Conservation (phyloP, 164 flowering plant genomes). For the Dillenia suffruticosa region DNA sequence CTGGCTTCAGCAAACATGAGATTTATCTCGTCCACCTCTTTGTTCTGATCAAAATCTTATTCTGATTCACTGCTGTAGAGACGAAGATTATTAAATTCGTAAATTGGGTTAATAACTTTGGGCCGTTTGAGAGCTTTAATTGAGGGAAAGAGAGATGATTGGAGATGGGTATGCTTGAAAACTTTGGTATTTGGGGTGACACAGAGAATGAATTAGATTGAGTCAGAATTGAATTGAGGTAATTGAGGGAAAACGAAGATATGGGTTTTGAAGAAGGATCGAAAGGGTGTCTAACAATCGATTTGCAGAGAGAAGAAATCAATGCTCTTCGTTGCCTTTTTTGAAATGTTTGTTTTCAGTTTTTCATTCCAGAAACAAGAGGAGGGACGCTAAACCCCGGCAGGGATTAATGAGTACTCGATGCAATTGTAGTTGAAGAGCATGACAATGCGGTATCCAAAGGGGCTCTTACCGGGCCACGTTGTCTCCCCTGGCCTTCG, state of each 20-base stretch:
- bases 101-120: constrained; percentile 11
- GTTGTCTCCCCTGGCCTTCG: too few relatives aligned
- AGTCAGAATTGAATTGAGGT: constrained; percentile 9
- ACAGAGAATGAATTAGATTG: background rate
- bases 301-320: constrained; percentile 21
- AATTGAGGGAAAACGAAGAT: constrained; percentile 17
- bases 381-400: too few relatives aligned
- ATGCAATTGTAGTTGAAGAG: too few relatives aligned
- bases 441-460: too few relatives aligned
- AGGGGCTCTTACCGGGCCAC: too few relatives aligned
- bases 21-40: constrained; percentile 76
- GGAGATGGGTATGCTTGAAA: constrained; percentile 9
- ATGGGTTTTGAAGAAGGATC: constrained; percentile 21
- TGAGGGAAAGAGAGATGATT: constrained; percentile 13
- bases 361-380: too few relatives aligned
- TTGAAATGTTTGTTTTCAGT: background rate
- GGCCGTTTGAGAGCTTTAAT: constrained; percentile 2
- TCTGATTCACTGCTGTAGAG: constrained; percentile 21
- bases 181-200: constrained; percentile 7
- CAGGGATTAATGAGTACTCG: too few relatives aligned
- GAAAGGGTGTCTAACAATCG: constrained; percentile 21
- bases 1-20: constrained; percentile 93
- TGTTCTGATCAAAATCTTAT: constrained; percentile 35
- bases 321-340: constrained; percentile 30
- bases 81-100: constrained; percentile 12